These are phyloP conservation scores for Nemania abortiva DNA, from an alignment of 2,329 filamentous ascomycete species.

Conservation along the genomic window DNA sequence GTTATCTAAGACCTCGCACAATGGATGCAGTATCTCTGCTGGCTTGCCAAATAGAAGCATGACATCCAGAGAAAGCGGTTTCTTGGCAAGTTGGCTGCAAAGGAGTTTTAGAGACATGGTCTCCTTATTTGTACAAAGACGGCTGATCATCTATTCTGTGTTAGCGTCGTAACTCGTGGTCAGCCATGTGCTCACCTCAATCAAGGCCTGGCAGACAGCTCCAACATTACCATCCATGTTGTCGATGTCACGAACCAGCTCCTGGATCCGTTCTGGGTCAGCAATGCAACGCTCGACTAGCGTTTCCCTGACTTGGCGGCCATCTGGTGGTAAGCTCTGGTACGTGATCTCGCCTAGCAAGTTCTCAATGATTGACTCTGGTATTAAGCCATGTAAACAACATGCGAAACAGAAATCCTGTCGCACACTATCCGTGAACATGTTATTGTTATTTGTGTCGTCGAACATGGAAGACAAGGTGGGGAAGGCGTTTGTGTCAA, in stretches of 20 bases:
- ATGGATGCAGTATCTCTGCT: conserved; percentile 75
- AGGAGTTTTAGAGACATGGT: conserved; percentile 83
- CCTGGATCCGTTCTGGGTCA: conserved; percentile 80
- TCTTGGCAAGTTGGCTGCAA: conserved; percentile 79
- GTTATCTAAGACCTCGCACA: conserved; percentile 80
- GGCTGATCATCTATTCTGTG: conserved; percentile 68
- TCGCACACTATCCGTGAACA: conserved; percentile 69
- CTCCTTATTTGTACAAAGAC: conserved; percentile 78
- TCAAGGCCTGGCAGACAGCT: conserved; percentile 82
- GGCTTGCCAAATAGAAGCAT: conserved; percentile 81
- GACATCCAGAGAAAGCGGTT: conserved; percentile 78
- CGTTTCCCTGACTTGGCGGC: conserved; percentile 81
- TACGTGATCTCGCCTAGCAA: conserved; percentile 88
- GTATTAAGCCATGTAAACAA: conserved; percentile 86
- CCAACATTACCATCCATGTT: conserved; percentile 93
- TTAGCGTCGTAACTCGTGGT: conserved; percentile 13
- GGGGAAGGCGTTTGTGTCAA: conserved; percentile 81
- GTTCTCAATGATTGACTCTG: conserved; percentile 79
- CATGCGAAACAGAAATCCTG: conserved; percentile 91
- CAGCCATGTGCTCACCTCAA: conserved; percentile 66
- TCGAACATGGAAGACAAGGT: conserved; percentile 71
- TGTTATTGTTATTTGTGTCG: conserved; percentile 67
- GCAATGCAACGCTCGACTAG: conserved; percentile 82
- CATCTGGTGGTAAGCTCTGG: conserved; percentile 78
- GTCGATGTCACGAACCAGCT: conserved; percentile 84